Evolutionary conservation across 2,329 filamentous ascomycete genomes (phyloP), one percentile per base, ranked within the genome.

Genomic region (Colletotrichum lindemuthianum): DNA sequence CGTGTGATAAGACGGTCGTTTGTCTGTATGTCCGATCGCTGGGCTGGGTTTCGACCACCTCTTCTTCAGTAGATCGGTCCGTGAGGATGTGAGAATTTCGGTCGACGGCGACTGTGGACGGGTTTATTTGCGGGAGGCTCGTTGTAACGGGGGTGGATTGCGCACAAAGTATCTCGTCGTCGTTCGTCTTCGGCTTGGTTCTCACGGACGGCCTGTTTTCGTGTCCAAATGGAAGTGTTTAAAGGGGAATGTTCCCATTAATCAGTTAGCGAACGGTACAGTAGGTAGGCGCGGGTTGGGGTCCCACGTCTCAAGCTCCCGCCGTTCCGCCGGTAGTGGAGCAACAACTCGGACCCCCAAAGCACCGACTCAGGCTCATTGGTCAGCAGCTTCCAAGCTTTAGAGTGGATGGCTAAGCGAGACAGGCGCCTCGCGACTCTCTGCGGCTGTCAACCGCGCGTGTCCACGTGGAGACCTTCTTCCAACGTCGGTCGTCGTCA

Each of bases 311-410:
- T 37, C 41, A 51, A 63, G 58, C 58, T 63, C 36, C 52, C 59
- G 52, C 52, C 58, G 63, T 63, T 65, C 63, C 63, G 59, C 63
- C 24, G 24, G 43, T 15, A 45, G 58, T 63, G 63, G 63, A 63
- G 60, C 49, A 41, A 24, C 58, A 36, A 57, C 51, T 34, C 9
- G 59, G 24, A 13, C 37, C 54, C 45, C 52, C 52, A 45, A 43
- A 24, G 32, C 40, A 24, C 60, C 43, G 55, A 53, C 54, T 50
- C 41, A 37, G 59, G 24, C 63, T 65, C 57, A 65, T 65, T 59
- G 63, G 52, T 36, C 47, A 36, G 24, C 24, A 24, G 24, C 24
- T n/a, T 32, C 32, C 24, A n/a, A n/a, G 6, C 24, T 13, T 2
- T 41, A 51, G 63, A 65, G 61, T 52, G 52, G 43, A 45, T 41